Conservation (phyloP, 495 filamentous ascomycete species). For the Podospora australis region DNA sequence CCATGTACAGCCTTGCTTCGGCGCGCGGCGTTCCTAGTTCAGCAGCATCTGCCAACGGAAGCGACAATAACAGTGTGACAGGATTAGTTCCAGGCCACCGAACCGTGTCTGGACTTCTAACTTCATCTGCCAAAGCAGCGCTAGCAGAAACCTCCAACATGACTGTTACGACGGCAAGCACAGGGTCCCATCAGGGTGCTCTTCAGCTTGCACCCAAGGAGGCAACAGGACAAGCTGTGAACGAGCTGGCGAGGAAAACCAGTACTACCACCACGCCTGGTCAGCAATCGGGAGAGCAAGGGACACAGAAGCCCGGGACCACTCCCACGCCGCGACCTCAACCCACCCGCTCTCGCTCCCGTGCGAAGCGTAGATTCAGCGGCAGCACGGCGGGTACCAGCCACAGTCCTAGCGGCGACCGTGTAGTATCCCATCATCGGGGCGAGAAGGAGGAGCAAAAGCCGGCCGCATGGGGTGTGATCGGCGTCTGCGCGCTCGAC, state of each 20-base stretch:
- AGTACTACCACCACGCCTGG: background rate
- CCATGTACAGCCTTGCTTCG: conserved; percentile 57
- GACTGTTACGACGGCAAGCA: conserved; percentile 48
- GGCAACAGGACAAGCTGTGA: conserved; percentile 25
- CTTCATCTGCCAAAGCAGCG: conserved; percentile 29
- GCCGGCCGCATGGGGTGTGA: conserved; percentile 49
- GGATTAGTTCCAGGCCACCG: conserved; percentile 17
- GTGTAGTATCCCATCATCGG: conserved; percentile 25
- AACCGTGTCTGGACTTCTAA: conserved; percentile 33
- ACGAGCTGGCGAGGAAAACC: conserved; percentile 28
- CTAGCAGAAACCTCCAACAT: conserved; percentile 49
- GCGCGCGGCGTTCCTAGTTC: conserved; percentile 43
- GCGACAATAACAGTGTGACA: conserved; percentile 32
- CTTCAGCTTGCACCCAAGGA: conserved; percentile 42
- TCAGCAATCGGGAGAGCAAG: conserved; percentile 4
- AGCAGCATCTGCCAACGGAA: conserved; percentile 35
- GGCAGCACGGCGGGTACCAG: conserved; percentile 71
- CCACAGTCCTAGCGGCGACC: conserved; percentile 55
- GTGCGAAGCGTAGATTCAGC: conserved; percentile 66
- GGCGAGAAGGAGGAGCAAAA: conserved; percentile 47
- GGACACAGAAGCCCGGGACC: conserved; percentile 2
- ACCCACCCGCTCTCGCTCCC: conserved; percentile 60
- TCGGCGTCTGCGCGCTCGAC: conserved; percentile 94
- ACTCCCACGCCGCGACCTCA: conserved; percentile 29
- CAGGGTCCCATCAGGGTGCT: conserved; percentile 24